Evolutionary conservation across 257 asterid species (phyloP).

Genomic region (Lithospermum erythrorhizon): DNA sequence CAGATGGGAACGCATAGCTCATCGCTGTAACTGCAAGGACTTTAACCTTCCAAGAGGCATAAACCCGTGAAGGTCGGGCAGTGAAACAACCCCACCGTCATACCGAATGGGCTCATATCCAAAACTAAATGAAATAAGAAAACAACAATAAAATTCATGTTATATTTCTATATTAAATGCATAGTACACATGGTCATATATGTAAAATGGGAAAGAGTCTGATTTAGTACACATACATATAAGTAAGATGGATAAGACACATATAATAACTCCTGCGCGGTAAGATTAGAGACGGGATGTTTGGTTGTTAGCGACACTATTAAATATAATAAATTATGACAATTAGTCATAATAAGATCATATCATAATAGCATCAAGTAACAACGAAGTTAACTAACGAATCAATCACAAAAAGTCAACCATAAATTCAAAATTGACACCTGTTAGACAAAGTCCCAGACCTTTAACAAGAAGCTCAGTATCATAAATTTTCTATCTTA

Average conservation of each 20-base stretch:
- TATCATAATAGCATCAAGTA: no score
- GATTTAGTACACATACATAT: no score
- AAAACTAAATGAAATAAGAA: constrained; percentile 36
- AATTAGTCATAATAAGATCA: neutral
- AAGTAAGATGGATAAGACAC: no score
- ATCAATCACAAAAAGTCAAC: no score
- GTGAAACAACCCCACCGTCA: constrained; percentile 87
- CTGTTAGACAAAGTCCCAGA: constrained; percentile 1
- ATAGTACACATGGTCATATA: neutral
- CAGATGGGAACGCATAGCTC: constrained; percentile 92
- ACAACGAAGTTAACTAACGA: no score
- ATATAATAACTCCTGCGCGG: neutral
- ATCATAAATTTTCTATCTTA: constrained; percentile 62
- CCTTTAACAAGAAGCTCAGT: constrained; percentile 79
- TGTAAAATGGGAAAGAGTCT: neutral
- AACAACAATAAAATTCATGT: neutral
- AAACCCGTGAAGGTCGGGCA: constrained; percentile 76
- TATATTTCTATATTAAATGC: no score
- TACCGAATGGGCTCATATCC: constrained; percentile 95
- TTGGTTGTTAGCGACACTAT: neutral
- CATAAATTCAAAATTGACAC: no score
- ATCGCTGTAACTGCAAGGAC: constrained; percentile 94
- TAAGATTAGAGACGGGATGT: neutral
- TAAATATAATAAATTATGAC: neutral
- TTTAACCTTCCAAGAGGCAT: constrained; percentile 74